These are phyloP conservation scores for Magnusiomyces suaveolens DNA, from an alignment of 1,139 yeast genomes.

Conservation along the genomic window DNA sequence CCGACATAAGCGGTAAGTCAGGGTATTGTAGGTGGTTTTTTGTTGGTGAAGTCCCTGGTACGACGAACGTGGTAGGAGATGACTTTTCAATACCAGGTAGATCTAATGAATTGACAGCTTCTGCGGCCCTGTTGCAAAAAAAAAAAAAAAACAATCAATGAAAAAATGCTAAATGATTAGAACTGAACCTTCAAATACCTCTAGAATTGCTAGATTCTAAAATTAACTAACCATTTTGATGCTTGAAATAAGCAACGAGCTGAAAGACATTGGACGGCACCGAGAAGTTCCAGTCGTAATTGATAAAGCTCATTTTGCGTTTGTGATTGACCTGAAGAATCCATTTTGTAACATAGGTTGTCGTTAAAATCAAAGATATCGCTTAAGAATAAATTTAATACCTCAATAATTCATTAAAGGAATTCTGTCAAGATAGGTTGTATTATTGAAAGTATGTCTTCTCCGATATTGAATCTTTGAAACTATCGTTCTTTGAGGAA, in stretches of 20 bases:
- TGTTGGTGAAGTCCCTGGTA: not conserved
- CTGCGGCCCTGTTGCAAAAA: slow-evolving; percentile 50
- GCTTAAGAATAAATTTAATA: too few relatives aligned
- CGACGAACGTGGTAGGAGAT: not conserved
- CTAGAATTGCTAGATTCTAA: not conserved
- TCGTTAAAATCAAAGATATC: too few relatives aligned
- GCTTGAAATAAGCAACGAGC: slow-evolving; percentile 53
- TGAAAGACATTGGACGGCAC: slow-evolving; percentile 35
- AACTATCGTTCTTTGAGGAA: too few relatives aligned
- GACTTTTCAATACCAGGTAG: slow-evolving; percentile 4
- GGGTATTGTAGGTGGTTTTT: not conserved
- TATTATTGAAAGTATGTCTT: too few relatives aligned
- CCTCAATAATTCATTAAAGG: too few relatives aligned
- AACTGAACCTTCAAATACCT: too few relatives aligned
- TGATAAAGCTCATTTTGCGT: slow-evolving; percentile 13
- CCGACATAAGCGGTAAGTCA: slow-evolving; percentile 4
- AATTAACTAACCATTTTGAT: slow-evolving; percentile 54
- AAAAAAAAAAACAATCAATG: not conserved
- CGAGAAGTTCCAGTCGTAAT: slow-evolving; percentile 32
- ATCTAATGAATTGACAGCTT: slow-evolving; percentile 44
- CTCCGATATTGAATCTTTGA: too few relatives aligned
- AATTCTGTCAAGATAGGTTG: too few relatives aligned
- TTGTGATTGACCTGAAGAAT: slow-evolving; percentile 4
- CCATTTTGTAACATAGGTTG: too few relatives aligned
- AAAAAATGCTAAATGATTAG: too few relatives aligned